Evolutionary conservation across 2,329 filamentous ascomycete genomes (phyloP), one percentile per base, ranked within the genome.

Genomic region (Colletotrichum paranaense): DNA sequence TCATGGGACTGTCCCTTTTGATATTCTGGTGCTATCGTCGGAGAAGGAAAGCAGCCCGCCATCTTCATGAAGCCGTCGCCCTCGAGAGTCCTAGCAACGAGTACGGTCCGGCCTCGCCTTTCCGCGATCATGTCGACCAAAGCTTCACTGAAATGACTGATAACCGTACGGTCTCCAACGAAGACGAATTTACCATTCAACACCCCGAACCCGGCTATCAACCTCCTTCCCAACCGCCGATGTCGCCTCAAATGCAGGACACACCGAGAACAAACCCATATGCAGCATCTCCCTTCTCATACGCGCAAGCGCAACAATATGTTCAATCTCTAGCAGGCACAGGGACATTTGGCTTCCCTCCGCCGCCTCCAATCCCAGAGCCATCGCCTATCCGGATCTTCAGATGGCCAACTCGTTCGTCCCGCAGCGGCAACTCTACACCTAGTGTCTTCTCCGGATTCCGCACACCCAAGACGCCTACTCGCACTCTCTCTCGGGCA

Each of bases 361-460:
- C 67, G 4, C 59, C 49, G 3, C 70, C 70, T 1, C 60, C 60
- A 7, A 70, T 73, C 28, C 67, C 70, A 3, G 38, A 70, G 14
- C 67, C 67, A 4, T 73, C 70, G 4, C 70, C 70, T 14, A 74
- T 74, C 28, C 63, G 69, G 2, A 74, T 74, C 24, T 74, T 74
- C 30, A 59, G 73, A 14, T 74, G 73, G 73, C 73, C 73, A 12
- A 74, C 73, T 2, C 69, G 69, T 7, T 73, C 73, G 5, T 73
- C 73, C 4, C 58, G 64, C 26, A 73, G 64, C 9, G 69, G 28
- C 1, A 35, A 49, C 6, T 68, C 68, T 11, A 56, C 56, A 1
- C 53, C 56, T 9, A 74, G 64, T 49, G 42, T 38, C 24, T 42
- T 62, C 24, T 57, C 60, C 1, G 57, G 35, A 3, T 30, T 58